Evolutionary conservation across 805 yeast species (phyloP), one percentile per base, ranked within the genome.

Genomic region (Clavispora asparagi): DNA sequence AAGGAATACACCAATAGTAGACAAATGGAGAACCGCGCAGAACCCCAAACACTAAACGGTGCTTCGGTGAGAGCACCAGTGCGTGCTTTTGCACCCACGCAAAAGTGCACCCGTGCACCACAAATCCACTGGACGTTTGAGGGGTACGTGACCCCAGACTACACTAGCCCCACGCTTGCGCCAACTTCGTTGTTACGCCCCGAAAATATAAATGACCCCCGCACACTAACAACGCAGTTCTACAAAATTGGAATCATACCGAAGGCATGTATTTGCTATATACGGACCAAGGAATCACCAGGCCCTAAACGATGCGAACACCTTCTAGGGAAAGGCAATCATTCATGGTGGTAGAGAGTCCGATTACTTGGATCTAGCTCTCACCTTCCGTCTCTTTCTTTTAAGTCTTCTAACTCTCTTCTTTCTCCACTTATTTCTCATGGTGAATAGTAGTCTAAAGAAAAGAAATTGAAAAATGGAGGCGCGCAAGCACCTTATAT

Each of bases 341-440:
- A 33, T 10, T 33, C 37, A 33, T 16, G 37, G 37, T 16, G 37
- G 37, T 17, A 16, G 37, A 33, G 37, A 33, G 72, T 70, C 72
- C 85, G 87, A 81, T 86, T 86, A 87, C 85, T 87, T 87, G 83
- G 96, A 88, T 88, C 98, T 90, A 80, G 98, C 98, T 88, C 98
- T 89, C 71, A 92, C 97, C 96, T 92, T 92, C 97, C 98, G 97
- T 87, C 98, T 88, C 96, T 92, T 92, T 84, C 97, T 89, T 88
- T 92, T 92, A 75, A 92, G 87, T 88, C 98, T 89, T 88, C 98
- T 91, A 78, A 87, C 95, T 91, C 98, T 92, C 96, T 92, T 92
- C 87, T 92, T 92, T 87, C 97, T 92, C 98, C 97, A 91, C 87
- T 91, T 91, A 80, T 87, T 84, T 85, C 95, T 86, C 95, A 87